Evolutionary conservation across 495 filamentous ascomycete genomes (phyloP), one percentile per base, ranked within the genome.

Genomic region (Aspergillus nidulans): DNA sequence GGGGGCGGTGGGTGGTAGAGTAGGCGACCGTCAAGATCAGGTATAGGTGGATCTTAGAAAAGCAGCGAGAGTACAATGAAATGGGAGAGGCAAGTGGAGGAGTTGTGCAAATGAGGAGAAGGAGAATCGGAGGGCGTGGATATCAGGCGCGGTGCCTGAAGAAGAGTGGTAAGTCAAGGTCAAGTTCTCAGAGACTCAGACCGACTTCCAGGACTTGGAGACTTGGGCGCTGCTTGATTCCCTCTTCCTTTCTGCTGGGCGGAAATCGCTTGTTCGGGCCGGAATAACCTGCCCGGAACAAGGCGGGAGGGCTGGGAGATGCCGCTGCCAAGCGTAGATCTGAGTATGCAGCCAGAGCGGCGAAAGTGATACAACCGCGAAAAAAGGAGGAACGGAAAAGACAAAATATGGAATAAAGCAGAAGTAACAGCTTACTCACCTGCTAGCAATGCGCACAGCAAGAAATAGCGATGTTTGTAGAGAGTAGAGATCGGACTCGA

Each of bases 231-330:
- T 57, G 53, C 49, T 62, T 61, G 60, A 54, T 58, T 58, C 51
- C 57, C 28, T 49, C 46, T 49, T 67, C 52, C 60, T 56, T 36
- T 38, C 30, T 52, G 60, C 64, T 66, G 67, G 63, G 63, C 65
- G 64, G 62, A 64, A 69, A 65, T 75, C 72, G 72, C 72, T 75
- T 75, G 72, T 68, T 72, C 72, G 72, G 70, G 66, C 25, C 72
- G 72, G 72, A 75, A 71, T 57, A 75, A 67, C 68, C 52, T 55
- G 47, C 8, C 49, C 65, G 63, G 64, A 68, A 55, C 45, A 43
- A 62, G 62, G 60, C 60, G 53, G 54, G 52, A 66, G 64, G 70
- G 70, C 70, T 72, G 70, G 64, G 59, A 66, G 68, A 65, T 70
- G 67, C 67, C 55, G 62, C 62, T 59, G 65, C 46, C 56, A 54